Percentiles rank a stretch among this genome's conserved stretches.
Conservation (phyloP, 75 land plant genomes). For the Pinus albicaulis region DNA sequence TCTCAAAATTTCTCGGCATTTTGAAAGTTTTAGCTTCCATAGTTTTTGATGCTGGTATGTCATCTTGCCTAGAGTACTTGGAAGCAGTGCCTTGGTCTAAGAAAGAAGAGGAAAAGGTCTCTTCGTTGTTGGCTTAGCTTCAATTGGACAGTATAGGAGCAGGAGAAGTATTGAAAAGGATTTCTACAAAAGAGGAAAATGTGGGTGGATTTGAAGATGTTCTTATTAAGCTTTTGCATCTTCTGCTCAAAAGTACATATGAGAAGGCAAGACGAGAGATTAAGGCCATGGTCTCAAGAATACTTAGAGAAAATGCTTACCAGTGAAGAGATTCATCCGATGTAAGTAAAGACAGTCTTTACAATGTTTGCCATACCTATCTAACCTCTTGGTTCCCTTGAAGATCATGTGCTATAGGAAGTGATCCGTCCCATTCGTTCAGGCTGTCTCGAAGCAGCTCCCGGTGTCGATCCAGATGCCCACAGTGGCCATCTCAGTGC, state of each 20-base stretch:
- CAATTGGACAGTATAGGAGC: constrained; percentile 70
- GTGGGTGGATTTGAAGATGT: constrained; percentile 55
- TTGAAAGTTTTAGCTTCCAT: constrained; percentile 92
- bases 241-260: constrained; percentile 88
- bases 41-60: constrained; percentile 88
- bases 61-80: constrained; percentile 85
- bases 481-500: too few relatives aligned
- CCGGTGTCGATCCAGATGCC: too few relatives aligned
- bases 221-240: constrained; percentile 73
- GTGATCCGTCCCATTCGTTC: too few relatives aligned
- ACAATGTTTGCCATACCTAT: constrained; percentile 69
- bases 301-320: constrained; percentile 77
- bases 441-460: too few relatives aligned
- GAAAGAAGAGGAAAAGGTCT: constrained; percentile 94
- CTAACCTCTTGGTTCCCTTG: too few relatives aligned
- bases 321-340: constrained; percentile 39
- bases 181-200: constrained; percentile 52
- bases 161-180: constrained; percentile 84
- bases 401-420: too few relatives aligned
- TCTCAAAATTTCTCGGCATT: constrained; percentile 63
- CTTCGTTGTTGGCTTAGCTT: constrained; percentile 73
- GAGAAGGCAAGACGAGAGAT: constrained; percentile 93
- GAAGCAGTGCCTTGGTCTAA: constrained; percentile 98
- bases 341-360: constrained; percentile 74
- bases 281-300: constrained; percentile 73